Evolutionary conservation across 2,329 filamentous ascomycete species (phyloP).

Genomic region (Fusarium fracticaudum): DNA sequence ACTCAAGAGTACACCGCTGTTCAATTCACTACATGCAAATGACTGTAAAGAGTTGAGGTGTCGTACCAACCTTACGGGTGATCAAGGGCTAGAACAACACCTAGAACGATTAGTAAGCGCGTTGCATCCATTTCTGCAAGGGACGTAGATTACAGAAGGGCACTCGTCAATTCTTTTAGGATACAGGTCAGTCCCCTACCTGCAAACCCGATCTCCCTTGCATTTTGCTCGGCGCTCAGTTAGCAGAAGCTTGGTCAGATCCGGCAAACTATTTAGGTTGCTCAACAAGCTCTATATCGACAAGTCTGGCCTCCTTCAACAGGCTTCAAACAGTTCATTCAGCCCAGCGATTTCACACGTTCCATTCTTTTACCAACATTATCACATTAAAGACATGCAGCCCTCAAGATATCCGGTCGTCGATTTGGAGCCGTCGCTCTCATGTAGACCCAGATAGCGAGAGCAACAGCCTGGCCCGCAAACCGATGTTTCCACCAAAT

Average conservation of each 20-base stretch:
- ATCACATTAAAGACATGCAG: rapidly evolving
- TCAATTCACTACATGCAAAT: not conserved
- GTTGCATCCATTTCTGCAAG: not conserved
- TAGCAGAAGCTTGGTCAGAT: not conserved
- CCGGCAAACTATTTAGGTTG: too few species aligned
- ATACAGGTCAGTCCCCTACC: not conserved
- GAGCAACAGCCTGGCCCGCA: rapidly evolving
- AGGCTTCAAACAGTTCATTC: too few species aligned
- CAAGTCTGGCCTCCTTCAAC: too few species aligned
- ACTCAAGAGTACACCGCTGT: rapidly evolving
- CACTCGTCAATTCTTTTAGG: not conserved
- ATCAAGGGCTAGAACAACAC: rapidly evolving
- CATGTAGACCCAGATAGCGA: rapidly evolving
- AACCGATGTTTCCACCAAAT: not conserved
- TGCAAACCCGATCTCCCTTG: not conserved
- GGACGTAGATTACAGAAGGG: not conserved
- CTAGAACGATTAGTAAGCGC: not conserved
- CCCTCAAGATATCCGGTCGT: rapidly evolving
- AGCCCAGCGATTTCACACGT: too few species aligned
- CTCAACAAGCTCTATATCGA: too few species aligned
- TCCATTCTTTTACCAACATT: too few species aligned
- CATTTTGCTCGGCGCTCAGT: not conserved
- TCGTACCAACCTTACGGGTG: not conserved
- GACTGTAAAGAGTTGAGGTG: not conserved
- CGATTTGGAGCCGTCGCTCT: rapidly evolving